Evolutionary conservation across 1,284 basidiomycete genomes (phyloP), one percentile per base, ranked within the genome.

Genomic region (Exsudoporus floridanus): DNA sequence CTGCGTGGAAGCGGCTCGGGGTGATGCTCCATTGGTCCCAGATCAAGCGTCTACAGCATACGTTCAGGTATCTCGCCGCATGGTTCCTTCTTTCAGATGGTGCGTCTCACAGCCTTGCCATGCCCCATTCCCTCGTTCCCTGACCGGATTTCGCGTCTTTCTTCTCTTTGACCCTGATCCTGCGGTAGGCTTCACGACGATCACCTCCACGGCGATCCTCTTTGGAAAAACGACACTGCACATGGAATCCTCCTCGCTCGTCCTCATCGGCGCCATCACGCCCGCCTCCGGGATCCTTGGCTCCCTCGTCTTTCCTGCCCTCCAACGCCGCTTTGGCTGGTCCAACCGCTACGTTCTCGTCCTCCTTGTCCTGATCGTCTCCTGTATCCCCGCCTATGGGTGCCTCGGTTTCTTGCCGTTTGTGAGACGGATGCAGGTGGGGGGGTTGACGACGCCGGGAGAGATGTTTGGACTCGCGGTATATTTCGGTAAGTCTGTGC

Each of bases 51-150:
- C 74, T 95, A n/a, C 77, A 79, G 33, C 88, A 92, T 63, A 91
- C 93, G 0, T 97, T 94, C 74, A 78, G 80, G 53, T 95, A 92
- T 63, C 84, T 96, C 36, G 79, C 86, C 5, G 90, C 94, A 0
- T 96, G 94, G 92, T 93, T 96, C 66, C 78, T 96, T 13, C 80
- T 97, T 28, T 92, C 90, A 1, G 93, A 96, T 65, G 91, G 91
- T 90, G 47, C 46, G 80, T 67, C 35, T n/a, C 14, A 4, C 2
- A 18, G 9, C 3, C 7, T 28, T 19, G 14, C 8, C 4, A 5
- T 23, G 19, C 14, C 21, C 14, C 4, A 10, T 8, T 4, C 14
- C 1, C 19, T 2, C 33, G 7, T 7, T 38, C 30, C 18, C 21
- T 25, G 14, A 25, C 23, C 25, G 18, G 14, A 12, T 7, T 7